These are phyloP conservation scores for Fusarium duplospermum DNA, from an alignment of 2,329 filamentous ascomycete genomes.

Conservation along the genomic window DNA sequence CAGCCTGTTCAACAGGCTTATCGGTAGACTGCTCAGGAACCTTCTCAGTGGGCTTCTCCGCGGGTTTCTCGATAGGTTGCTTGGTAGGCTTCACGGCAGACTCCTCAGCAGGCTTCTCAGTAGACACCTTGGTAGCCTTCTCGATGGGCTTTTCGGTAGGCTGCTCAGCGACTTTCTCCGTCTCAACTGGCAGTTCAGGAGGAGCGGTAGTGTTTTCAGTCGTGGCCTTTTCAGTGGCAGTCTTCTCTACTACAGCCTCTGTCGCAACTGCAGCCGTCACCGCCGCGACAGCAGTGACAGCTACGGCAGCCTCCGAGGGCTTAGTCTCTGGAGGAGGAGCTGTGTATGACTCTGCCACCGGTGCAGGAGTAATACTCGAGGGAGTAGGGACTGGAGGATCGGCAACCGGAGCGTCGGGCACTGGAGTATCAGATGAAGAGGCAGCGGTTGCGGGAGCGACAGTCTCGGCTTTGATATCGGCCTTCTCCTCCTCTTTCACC, in stretches of 20 bases:
- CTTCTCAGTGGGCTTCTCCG: background rate
- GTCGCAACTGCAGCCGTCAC: conserved; percentile 21
- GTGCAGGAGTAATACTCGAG: conserved; percentile 2
- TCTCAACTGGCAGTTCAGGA: background rate
- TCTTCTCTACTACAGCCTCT: conserved; percentile 25
- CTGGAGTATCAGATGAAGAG: conserved; percentile 20
- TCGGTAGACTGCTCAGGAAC: background rate
- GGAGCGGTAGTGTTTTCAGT: background rate
- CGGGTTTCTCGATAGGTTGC: background rate
- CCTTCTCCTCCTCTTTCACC: conserved; percentile 34
- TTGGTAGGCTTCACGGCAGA: background rate
- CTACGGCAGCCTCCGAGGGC: background rate
- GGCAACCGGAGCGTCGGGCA: conserved; percentile 13
- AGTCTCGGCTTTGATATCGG: conserved; percentile 10
- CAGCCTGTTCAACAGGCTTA: background rate
- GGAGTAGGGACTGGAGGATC: conserved; percentile 18
- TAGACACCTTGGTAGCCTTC: background rate
- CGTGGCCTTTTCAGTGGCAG: background rate
- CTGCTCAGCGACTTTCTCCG: conserved; percentile 15
- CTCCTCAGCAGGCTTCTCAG: background rate
- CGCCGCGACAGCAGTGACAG: conserved; percentile 14
- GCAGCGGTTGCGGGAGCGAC: background rate
- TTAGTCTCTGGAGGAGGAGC: conserved; percentile 1
- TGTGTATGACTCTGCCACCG: conserved; percentile 6
- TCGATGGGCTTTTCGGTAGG: background rate